These are phyloP conservation scores for Colletotrichum musicola DNA, from an alignment of 2,329 filamentous ascomycete genomes.

Conservation along the genomic window DNA sequence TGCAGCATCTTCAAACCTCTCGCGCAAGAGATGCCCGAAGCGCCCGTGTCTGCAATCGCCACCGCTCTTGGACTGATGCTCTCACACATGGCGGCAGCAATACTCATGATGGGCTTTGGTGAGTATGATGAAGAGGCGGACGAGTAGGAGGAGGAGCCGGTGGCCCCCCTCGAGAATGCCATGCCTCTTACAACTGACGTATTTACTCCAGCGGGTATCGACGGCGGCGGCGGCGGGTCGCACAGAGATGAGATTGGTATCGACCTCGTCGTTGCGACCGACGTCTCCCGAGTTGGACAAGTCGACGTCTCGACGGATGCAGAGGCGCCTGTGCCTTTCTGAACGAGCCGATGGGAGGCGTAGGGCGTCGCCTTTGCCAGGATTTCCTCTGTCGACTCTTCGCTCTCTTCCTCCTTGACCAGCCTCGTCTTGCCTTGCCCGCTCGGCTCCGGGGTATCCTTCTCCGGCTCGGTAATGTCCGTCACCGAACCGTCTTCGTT, in stretches of 20 bases:
- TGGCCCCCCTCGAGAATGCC: conserved; percentile 5
- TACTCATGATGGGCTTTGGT: conserved; percentile 27
- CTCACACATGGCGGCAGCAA: conserved; percentile 27
- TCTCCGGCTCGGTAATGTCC: conserved; percentile 65
- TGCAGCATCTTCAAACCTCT: conserved; percentile 23
- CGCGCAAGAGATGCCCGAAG: conserved; percentile 5
- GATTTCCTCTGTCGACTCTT: conserved; percentile 37
- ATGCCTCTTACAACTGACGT: background rate
- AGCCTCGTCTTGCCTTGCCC: conserved; percentile 47
- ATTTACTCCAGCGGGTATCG: background rate
- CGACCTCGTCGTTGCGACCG: conserved; percentile 21
- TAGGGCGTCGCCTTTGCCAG: conserved; percentile 38
- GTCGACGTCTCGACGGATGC: background rate
- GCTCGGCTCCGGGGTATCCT: conserved; percentile 57
- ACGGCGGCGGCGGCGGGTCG: conserved; percentile 33
- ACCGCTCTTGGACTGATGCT: conserved; percentile 7
- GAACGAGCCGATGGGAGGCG: conserved; percentile 1
- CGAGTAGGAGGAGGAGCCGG: background rate
- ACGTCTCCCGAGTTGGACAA: conserved; percentile 1
- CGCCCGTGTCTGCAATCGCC: conserved; percentile 5
- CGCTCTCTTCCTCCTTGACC: conserved; percentile 51
- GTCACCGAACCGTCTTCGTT: conserved; percentile 50
- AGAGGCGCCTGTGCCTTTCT: background rate
- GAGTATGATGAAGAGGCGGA: background rate
- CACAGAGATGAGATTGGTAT: conserved; percentile 37